Base-by-base conservation (phyloP, 78 protist species). In the Chrysochromulina tobinii region DNA sequence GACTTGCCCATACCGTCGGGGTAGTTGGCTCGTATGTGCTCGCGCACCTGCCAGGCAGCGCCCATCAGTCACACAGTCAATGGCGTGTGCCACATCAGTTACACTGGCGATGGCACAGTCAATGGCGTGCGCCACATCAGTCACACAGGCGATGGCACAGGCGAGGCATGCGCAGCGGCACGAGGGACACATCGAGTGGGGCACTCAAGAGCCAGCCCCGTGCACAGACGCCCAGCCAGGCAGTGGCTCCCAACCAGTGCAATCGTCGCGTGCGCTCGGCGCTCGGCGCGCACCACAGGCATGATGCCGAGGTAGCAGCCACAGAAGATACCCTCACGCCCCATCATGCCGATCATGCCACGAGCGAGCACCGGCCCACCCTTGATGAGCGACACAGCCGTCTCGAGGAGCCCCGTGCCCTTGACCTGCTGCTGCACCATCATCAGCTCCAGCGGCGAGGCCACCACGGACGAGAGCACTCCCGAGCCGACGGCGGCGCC, bases 391-490 rank as follows among this genome's bases (percentile, higher is more conserved):
- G 38, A 2, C 4, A 3, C 57, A 5, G 54, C 38, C 9, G 51
- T 17, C 18, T 8, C 20, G 8, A 58, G 54, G 9, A 83, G 2
- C 3, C 54, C 8, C 3, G 53, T 51, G 25, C 88, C 88, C 18
- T 83, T 83, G 68, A 64, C 68, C 51, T 83, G 88, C 18, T 83
- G 88, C 68, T 83, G 88, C 6, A 83, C 58, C 88, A 83, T 83
- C 53, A 83, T 58, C 64, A 83, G 51, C 88, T 83, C 88, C 18
- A 83, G 6, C 17, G 88, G 88, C 23, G 68, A 59, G 64, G 23
- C 23, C 64, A 59, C 83, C n/a, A 75, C 21, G 57, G 58, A 54
- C 8, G 83, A 75, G 54, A 6, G 27, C 3, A 15, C 23, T 2
- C 83, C 83, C 2, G 83, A 11, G 4, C 12, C 21, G 83, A 75